phyloP scores from a whole-genome alignment of 305 asterid species.

The Euphrasia arctica region DNA sequence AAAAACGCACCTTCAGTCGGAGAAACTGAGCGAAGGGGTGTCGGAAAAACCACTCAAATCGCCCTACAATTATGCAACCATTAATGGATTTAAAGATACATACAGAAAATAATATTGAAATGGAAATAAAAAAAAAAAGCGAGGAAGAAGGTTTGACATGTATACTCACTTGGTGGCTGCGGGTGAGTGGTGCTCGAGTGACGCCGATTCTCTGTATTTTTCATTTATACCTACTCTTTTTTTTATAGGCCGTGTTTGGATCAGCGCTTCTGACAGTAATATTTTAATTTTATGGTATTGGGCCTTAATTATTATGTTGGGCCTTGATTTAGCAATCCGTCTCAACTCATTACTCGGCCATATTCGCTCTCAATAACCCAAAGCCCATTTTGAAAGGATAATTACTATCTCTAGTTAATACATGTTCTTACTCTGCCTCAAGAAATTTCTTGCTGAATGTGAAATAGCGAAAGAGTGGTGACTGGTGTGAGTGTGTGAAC shows the following conservation, averaged over 20 bases:
- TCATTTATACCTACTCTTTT: not conserved
- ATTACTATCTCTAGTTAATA: too few species aligned
- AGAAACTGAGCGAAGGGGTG: conserved; percentile 9
- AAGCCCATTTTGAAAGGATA: too few species aligned
- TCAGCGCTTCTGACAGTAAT: too few species aligned
- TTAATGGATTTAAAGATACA: not conserved
- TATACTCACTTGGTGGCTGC: conserved; percentile 5
- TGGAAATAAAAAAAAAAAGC: not conserved
- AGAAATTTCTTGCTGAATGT: too few species aligned
- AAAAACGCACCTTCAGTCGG: conserved; percentile 27
- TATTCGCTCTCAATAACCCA: too few species aligned
- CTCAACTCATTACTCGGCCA: too few species aligned
- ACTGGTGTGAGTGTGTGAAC: too few species aligned
- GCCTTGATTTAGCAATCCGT: too few species aligned
- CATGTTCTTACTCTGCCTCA: too few species aligned
- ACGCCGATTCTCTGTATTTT: not conserved
- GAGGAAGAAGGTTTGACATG: conserved; percentile 6
- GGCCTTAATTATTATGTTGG: too few species aligned
- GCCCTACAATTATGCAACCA: conserved; percentile 14
- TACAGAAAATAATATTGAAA: not conserved
- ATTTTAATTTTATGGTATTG: too few species aligned
- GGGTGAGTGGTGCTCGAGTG: not conserved
- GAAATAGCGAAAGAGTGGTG: too few species aligned
- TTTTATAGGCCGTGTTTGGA: not conserved
- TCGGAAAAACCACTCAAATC: conserved; percentile 19